Base-by-base conservation (phyloP, 1,284 basidiomycete genomes). In the Cutaneotrichosporon sp. region DNA sequence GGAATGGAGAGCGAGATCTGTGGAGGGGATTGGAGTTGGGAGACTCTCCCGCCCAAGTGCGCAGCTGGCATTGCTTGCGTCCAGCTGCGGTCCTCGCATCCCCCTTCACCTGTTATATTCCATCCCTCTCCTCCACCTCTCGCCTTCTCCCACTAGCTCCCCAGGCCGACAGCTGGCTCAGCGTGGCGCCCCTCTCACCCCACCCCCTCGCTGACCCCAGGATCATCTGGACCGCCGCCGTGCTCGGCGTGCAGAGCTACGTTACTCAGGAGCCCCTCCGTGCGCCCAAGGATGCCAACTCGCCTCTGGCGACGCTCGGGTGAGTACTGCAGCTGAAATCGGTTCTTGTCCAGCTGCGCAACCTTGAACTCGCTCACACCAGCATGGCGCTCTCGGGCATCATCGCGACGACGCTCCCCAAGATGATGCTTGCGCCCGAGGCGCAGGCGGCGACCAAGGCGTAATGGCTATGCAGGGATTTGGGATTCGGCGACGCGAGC, bases 381-480 rank as follows among this genome's bases (percentile, higher is more conserved):
- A 78, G 76, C 2, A 73, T 78, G 71, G 74, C 68, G 20, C 45
- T 74, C 27, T 72, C 73, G 16, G 76, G 76, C 52, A 64, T 78
- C 34, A 42, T 74, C 33, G 69, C 74, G 22, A 68, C 68, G 31
- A 67, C 69, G 50, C 50, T 77, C 46, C 75, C 74, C 8, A 72
- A 72, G 63, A 60, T 74, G 53, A 70, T 77, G 62, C 65, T 75
- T 22, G 67, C 64, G 6, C 71, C 72, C n/a, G 65, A 64, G 54
- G 4, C 51, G 1, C n/a, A 45, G 13, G 51, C 36, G 16, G 51
- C 51, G 27, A 56, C 56, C 3, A 51, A 49, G 7, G 50, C 45
- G 46, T 49, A 16, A 36, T 25, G 22, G 20, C 24, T 36, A 53
- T 53, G 51, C 51, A 53, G 34, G 34, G 33, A 24, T 31, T 36